Percentiles rank a stretch among this genome's conserved stretches.
Conservation (phyloP, 179 eudicot genomes). For the Silene noctiflora region DNA sequence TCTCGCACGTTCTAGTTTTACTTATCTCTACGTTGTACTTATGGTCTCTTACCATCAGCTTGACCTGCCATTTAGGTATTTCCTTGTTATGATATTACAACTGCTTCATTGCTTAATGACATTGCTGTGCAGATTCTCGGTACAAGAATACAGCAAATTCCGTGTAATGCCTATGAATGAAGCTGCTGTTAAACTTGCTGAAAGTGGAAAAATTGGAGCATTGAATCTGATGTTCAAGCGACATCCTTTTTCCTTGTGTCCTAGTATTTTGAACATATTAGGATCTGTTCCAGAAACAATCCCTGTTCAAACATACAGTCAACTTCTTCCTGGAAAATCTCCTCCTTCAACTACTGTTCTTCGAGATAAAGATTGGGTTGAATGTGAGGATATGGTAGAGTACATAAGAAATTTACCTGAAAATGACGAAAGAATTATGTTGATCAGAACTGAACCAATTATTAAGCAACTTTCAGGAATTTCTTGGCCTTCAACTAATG, state of each 20-base stretch:
- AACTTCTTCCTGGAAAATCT: constrained; percentile 89
- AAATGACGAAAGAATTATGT: constrained; percentile 40
- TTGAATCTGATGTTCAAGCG: constrained; percentile 89
- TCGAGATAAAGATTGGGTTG: constrained; percentile 95
- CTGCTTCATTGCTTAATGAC: constrained; percentile 52
- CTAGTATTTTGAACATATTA: constrained; percentile 70
- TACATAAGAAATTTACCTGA: constrained; percentile 42
- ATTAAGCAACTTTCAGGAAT: constrained; percentile 49
- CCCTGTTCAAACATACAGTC: constrained; percentile 82
- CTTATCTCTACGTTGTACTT: too few species aligned
- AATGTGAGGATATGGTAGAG: constrained; percentile 65
- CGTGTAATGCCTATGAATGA: constrained; percentile 61
- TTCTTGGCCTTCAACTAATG: constrained; percentile 72
- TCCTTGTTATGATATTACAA: constrained; percentile 24
- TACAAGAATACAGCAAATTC: constrained; percentile 79
- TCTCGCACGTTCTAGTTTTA: not conserved
- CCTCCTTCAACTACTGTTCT: constrained; percentile 60
- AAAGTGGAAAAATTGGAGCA: constrained; percentile 94
- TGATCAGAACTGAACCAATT: constrained; percentile 70
- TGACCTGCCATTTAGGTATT: not conserved
- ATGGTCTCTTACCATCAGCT: not conserved
- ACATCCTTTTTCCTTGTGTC: constrained; percentile 81
- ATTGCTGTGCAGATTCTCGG: constrained; percentile 70
- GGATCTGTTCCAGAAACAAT: constrained; percentile 93
- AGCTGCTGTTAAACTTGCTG: constrained; percentile 83